A percentile compares a stretch with the other conserved stretches of the same genome.
Evolutionary conservation across 371 early-diverging fungal genomes (phyloP).

Genomic region (Batrachochytrium dendrobatidis): DNA sequence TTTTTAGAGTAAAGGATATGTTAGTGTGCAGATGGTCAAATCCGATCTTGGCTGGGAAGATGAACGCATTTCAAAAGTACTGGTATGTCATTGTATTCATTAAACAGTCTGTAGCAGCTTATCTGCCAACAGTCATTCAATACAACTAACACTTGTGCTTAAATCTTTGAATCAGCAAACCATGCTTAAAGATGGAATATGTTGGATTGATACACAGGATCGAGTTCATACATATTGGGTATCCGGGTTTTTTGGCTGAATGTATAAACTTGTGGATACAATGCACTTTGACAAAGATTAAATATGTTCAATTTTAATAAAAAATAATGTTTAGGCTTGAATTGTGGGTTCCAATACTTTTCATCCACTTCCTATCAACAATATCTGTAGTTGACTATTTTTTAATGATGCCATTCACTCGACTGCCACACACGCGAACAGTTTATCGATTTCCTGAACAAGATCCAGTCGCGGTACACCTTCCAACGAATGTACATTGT

Average conservation of each 20-base stretch:
- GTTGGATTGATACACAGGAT: slow-evolving; percentile 73
- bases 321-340: too few species aligned
- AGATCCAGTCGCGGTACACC: slow-evolving; percentile 8
- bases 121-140: not conserved
- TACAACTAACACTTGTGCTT: not conserved
- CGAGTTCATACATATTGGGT: slow-evolving; percentile 66
- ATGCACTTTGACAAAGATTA: too few species aligned
- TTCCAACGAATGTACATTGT: not conserved
- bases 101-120: not conserved
- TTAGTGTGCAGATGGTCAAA: slow-evolving; percentile 19
- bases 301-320: too few species aligned
- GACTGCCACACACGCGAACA: slow-evolving; percentile 10
- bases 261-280: too few species aligned
- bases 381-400: too few species aligned
- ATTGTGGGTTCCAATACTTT: too few species aligned
- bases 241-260: slow-evolving; percentile 51
- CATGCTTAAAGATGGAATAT: slow-evolving; percentile 68
- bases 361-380: too few species aligned
- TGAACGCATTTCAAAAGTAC: slow-evolving; percentile 45
- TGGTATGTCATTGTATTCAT: slow-evolving; percentile 26
- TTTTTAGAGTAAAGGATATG: not conserved
- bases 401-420: too few species aligned
- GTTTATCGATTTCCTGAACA: slow-evolving; percentile 11
- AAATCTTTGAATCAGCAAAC: slow-evolving; percentile 40
- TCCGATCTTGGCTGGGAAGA: slow-evolving; percentile 52